Percentiles rank a stretch among this genome's conserved stretches.
phyloP scores from a whole-genome alignment of 345 rosid species.

The Mercurialis annua region DNA sequence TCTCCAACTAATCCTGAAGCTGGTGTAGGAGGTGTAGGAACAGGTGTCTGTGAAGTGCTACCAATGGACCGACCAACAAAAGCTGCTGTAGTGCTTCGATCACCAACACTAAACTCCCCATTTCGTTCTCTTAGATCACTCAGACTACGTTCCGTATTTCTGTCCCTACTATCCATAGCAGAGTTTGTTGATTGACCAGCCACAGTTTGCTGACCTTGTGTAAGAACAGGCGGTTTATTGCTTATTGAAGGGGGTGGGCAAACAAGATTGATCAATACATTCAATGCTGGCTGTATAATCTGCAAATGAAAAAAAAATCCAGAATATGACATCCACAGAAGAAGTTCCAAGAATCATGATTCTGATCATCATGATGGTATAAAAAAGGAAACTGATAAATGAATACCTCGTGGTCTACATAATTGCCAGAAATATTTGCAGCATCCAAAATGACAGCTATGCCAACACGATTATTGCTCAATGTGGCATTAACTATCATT shows the following conservation, averaged over 20 bases:
- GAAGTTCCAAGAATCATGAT: background rate
- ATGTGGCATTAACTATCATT: constrained; percentile 74
- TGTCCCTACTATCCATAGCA: constrained; percentile 41
- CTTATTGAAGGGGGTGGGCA: constrained; percentile 99
- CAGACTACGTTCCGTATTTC: constrained; percentile 45
- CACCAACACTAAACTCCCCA: constrained; percentile 44
- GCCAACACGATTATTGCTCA: constrained; percentile 87
- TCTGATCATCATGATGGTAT: background rate
- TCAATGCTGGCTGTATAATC: constrained; percentile 94
- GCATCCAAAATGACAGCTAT: constrained; percentile 95
- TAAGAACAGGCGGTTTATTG: constrained; percentile 59
- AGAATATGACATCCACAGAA: constrained; percentile 11
- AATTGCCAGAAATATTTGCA: constrained; percentile 70
- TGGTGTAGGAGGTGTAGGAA: constrained; percentile 47
- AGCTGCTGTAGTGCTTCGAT: constrained; percentile 39
- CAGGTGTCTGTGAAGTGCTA: constrained; percentile 55
- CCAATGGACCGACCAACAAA: constrained; percentile 35
- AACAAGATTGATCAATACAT: constrained; percentile 87
- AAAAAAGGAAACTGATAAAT: constrained; percentile 5
- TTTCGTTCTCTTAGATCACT: constrained; percentile 52
- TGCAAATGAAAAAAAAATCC: constrained; percentile 34
- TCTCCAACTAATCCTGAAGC: constrained; percentile 96
- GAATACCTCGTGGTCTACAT: constrained; percentile 90
- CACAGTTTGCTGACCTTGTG: constrained; percentile 52
- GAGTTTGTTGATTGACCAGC: constrained; percentile 44